Evolutionary conservation across 1,284 basidiomycete genomes (phyloP).

Genomic region (Coniferiporia sulphurascens): DNA sequence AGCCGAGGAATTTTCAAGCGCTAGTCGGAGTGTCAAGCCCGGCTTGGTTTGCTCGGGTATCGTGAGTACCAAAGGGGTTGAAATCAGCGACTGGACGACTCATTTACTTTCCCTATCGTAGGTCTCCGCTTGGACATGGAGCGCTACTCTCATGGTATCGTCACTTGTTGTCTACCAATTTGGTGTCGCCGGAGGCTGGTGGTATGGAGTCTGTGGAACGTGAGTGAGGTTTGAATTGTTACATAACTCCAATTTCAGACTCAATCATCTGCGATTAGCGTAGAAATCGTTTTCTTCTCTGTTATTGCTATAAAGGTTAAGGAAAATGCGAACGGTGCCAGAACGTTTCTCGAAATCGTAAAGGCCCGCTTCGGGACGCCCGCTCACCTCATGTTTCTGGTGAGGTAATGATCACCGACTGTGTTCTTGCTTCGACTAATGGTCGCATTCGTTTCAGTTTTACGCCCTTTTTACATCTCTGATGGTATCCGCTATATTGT

Average conservation of each 20-base stretch:
- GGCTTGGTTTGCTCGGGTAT: conserved; percentile 63
- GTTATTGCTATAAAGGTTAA: conserved; percentile 72
- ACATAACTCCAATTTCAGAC: neutral
- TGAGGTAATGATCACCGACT: conserved; percentile 70
- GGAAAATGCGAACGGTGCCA: conserved; percentile 58
- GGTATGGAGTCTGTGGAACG: conserved; percentile 56
- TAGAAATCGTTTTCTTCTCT: conserved; percentile 71
- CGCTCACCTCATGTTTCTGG: conserved; percentile 75
- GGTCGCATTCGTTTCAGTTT: conserved; percentile 34
- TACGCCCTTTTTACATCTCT: conserved; percentile 24
- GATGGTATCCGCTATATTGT: conserved; percentile 12
- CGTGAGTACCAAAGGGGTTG: conserved; percentile 26
- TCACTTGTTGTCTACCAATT: conserved; percentile 9
- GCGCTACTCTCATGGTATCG: conserved; percentile 40
- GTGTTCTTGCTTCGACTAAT: conserved; percentile 30
- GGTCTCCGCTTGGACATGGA: conserved; percentile 59
- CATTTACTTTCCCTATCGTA: neutral
- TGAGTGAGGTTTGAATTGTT: conserved; percentile 3
- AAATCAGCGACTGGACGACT: neutral
- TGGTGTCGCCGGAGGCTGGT: conserved; percentile 29
- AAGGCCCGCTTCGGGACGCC: conserved; percentile 67
- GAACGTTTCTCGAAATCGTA: conserved; percentile 59
- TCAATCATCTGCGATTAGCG: conserved; percentile 19
- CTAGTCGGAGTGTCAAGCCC: conserved; percentile 36
- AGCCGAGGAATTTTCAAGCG: conserved; percentile 19